These are phyloP conservation scores for Apophysomyces sp. DNA, from an alignment of 371 early-diverging fungal genomes.

Conservation along the genomic window DNA sequence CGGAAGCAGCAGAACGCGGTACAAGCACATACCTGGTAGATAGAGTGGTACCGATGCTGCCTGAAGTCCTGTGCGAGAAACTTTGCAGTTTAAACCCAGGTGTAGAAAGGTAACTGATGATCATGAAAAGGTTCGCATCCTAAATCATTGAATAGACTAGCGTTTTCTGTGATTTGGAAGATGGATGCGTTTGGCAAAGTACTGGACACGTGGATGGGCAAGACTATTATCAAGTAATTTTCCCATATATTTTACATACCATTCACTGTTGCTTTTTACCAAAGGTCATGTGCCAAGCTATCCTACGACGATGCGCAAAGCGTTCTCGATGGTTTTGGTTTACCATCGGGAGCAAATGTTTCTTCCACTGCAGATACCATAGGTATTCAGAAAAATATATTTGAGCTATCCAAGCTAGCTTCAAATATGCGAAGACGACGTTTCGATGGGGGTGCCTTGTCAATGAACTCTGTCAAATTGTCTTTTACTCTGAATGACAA, in stretches of 20 bases:
- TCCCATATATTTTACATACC: neutral
- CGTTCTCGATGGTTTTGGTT: conserved; percentile 61
- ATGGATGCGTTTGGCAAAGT: conserved; percentile 65
- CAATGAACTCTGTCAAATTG: conserved; percentile 75
- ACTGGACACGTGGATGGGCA: conserved; percentile 61
- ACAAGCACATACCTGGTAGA: conserved; percentile 96
- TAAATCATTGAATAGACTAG: conserved; percentile 15
- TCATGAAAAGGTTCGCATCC: neutral
- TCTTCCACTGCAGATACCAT: conserved; percentile 10
- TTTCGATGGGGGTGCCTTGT: conserved; percentile 87
- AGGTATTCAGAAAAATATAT: conserved; percentile 44
- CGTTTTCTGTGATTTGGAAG: conserved; percentile 73
- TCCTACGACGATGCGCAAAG: conserved; percentile 87
- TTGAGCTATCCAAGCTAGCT: conserved; percentile 59
- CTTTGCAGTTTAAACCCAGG: conserved; percentile 39
- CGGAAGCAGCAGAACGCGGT: conserved; percentile 85
- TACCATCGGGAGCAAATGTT: conserved; percentile 30
- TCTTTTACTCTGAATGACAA: conserved; percentile 75
- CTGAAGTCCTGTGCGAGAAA: conserved; percentile 85
- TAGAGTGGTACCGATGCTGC: conserved; percentile 96
- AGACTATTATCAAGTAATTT: conserved; percentile 62
- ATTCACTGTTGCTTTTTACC: neutral
- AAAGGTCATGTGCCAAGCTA: conserved; percentile 62
- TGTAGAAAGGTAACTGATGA: conserved; percentile 30
- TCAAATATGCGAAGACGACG: conserved; percentile 69